Evolutionary conservation across 352 stramenopile genomes (phyloP), one percentile per base, ranked within the genome.

Genomic region (Globisporangium cystogenes): DNA sequence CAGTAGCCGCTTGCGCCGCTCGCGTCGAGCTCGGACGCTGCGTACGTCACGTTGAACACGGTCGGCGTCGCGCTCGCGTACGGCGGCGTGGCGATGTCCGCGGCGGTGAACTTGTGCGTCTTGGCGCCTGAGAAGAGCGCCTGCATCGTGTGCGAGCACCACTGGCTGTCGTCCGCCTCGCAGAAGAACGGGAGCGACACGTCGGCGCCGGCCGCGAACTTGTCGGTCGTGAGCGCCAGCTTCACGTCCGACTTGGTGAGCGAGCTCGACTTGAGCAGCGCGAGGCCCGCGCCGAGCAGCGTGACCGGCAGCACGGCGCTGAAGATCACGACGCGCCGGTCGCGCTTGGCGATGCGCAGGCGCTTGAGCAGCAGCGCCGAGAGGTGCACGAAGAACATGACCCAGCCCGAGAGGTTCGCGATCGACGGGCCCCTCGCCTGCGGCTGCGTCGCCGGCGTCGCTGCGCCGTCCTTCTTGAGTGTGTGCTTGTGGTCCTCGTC

Each of bases 291-390:
- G 11, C 88, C 51, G 7, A 97, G 81, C n/a, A 93, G 81, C 31
- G 90, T 56, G 7, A 97, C 63, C 11, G 82, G 84, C 24, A 96
- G 61, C 3, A 88, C 24, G 4, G 83, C 63, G 54, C 86, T 76
- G 55, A 86, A 93, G 29, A 94, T 67, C 59, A 96, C 86, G 27
- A 95, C 83, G 56, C 95, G 93, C 18, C 91, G 92, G 65, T 98
- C 94, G 39, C 94, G 75, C 48, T 86, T 84, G 29, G 96, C 96
- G 43, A 96, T 93, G 4, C 82, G 74, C 37, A 91, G 86, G 16
- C 94, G 73, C 54, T 98, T 98, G 29, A 76, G 59, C 48, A 98
- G 82, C 43, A 98, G 65, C 33, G 90, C 90, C 36, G 62, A 59
- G 44, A 97, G 72, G 57, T 98, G 92, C 23, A 80, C 72, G 24